These are phyloP conservation scores for Colletotrichum aenigma DNA, from an alignment of 2,329 filamentous ascomycete genomes.

Conservation along the genomic window DNA sequence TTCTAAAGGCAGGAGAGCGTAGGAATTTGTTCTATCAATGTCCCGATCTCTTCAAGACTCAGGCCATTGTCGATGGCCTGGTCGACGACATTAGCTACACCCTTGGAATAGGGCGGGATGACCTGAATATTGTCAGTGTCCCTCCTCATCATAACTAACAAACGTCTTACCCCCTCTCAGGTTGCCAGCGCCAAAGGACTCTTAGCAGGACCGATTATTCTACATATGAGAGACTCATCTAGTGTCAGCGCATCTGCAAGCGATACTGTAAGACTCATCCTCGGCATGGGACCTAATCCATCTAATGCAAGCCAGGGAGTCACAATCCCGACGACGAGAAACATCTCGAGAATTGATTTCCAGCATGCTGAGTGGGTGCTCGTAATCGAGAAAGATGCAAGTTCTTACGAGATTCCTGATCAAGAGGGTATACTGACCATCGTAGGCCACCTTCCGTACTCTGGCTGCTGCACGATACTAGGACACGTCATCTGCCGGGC, in stretches of 20 bases:
- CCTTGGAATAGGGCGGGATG: constrained; percentile 65
- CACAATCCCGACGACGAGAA: constrained; percentile 60
- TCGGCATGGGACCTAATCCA: not conserved
- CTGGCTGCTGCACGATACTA: constrained; percentile 64
- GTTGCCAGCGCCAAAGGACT: constrained; percentile 77
- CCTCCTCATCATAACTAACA: not conserved
- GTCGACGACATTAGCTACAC: constrained; percentile 78
- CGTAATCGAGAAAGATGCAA: constrained; percentile 80
- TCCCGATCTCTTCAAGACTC: constrained; percentile 71
- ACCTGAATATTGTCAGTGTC: constrained; percentile 70
- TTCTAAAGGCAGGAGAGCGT: not conserved
- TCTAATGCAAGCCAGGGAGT: constrained; percentile 50
- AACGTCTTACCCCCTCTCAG: constrained; percentile 40
- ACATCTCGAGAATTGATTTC: constrained; percentile 56
- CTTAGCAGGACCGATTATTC: constrained; percentile 60
- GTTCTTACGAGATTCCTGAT: not conserved
- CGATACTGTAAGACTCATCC: constrained; percentile 29
- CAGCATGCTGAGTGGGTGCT: constrained; percentile 65
- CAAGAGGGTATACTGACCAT: constrained; percentile 15
- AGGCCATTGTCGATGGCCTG: constrained; percentile 71
- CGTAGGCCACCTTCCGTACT: constrained; percentile 75
- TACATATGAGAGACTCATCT: constrained; percentile 30
- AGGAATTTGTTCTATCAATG: constrained; percentile 85
- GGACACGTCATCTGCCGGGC: constrained; percentile 47
- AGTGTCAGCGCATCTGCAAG: constrained; percentile 29